phyloP scores from a whole-genome alignment of 148 eudicot species.

The Mesembryanthemum crystallinum region DNA sequence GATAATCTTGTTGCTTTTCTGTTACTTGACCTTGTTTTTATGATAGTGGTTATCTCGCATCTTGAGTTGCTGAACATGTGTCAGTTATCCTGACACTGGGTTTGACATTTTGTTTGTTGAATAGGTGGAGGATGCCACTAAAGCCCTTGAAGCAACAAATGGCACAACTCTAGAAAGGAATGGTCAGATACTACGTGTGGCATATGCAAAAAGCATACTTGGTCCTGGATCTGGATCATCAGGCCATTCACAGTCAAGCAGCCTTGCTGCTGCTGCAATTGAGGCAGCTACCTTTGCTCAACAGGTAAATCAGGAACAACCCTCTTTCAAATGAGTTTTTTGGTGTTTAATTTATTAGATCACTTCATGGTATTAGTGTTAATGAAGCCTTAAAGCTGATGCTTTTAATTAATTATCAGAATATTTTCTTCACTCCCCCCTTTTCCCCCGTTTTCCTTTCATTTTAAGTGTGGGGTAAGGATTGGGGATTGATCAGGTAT shows the following conservation, averaged over 20 bases:
- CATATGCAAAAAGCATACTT: slow-evolving; percentile 92
- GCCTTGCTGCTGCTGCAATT: slow-evolving; percentile 98
- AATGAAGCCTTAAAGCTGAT: background rate
- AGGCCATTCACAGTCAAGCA: slow-evolving; percentile 78
- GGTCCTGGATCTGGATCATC: slow-evolving; percentile 79
- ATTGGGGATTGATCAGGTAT: background rate
- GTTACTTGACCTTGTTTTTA: background rate
- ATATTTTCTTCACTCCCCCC: too few species aligned
- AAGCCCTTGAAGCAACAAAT: slow-evolving; percentile 86
- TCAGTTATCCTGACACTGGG: background rate
- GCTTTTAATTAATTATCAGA: background rate
- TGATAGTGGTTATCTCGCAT: too few species aligned
- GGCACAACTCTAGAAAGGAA: slow-evolving; percentile 88
- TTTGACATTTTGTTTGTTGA: background rate
- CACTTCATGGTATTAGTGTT: background rate
- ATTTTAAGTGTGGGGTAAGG: background rate
- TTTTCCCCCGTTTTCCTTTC: background rate
- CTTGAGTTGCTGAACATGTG: slow-evolving; percentile 5
- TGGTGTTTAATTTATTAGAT: background rate
- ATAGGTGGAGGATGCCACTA: slow-evolving; percentile 95
- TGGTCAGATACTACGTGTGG: slow-evolving; percentile 92
- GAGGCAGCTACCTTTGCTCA: slow-evolving; percentile 98
- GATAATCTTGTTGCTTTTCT: background rate
- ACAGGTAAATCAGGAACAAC: slow-evolving; percentile 60
- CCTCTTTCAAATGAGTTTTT: background rate